Percentiles rank a stretch among this genome's conserved stretches.
These are phyloP conservation scores for Suillus americanus DNA, from an alignment of 768 basidiomycete genomes.

Conservation along the genomic window DNA sequence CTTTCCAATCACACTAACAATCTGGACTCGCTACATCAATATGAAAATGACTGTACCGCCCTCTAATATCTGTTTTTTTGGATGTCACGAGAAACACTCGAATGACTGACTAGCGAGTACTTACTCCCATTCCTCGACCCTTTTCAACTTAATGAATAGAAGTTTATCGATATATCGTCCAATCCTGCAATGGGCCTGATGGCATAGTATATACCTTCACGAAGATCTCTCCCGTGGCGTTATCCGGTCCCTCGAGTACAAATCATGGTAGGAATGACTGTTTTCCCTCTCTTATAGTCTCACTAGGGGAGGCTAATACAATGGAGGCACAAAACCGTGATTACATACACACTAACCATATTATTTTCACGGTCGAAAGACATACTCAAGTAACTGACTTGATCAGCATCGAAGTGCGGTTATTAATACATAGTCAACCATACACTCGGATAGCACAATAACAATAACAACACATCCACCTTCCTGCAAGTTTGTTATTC, in stretches of 20 bases:
- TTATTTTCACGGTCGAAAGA: no score
- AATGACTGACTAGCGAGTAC: neutral
- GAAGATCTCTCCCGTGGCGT: neutral
- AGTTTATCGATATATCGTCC: no score
- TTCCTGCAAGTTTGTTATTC: constrained; percentile 5
- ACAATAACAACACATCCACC: neutral
- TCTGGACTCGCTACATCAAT: constrained; percentile 17
- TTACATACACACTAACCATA: no score
- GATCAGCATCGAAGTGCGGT: neutral
- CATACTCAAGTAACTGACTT: neutral
- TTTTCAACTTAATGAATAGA: no score
- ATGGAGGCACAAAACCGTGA: neutral
- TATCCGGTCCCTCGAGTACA: neutral
- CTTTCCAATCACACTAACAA: constrained; percentile 1
- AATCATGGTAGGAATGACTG: neutral
- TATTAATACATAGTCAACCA: neutral
- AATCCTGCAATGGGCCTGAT: no score
- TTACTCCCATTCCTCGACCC: no score
- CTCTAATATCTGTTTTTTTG: neutral
- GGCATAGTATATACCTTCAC: no score
- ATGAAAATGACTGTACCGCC: neutral
- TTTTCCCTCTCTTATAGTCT: neutral
- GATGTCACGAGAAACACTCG: neutral
- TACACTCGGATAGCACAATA: neutral
- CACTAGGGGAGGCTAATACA: neutral